These are phyloP conservation scores for Sporothrix globosa DNA, from an alignment of 2,329 filamentous ascomycete genomes.

Conservation along the genomic window DNA sequence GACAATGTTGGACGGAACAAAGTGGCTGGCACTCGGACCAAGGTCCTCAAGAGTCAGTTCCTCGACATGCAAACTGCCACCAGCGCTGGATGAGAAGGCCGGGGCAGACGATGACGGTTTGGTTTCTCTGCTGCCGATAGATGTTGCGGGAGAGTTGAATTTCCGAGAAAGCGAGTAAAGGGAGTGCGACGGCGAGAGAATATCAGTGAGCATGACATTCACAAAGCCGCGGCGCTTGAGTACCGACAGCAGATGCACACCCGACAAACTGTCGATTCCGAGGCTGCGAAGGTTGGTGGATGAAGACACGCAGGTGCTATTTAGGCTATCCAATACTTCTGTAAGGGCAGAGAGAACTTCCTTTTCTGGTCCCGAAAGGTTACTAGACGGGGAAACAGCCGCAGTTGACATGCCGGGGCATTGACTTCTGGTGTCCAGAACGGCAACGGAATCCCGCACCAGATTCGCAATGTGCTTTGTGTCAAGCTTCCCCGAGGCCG, in stretches of 20 bases:
- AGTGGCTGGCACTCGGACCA: slow-evolving; percentile 27
- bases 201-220: slow-evolving; percentile 30
- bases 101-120: neutral
- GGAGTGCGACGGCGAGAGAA: slow-evolving; percentile 15
- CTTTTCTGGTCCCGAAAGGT: neutral
- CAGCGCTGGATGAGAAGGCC: neutral
- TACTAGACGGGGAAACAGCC: neutral
- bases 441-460: slow-evolving; percentile 2
- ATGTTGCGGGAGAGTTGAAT: neutral
- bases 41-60: slow-evolving; percentile 25
- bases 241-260: slow-evolving; percentile 35
- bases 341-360: neutral
- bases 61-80: too few relatives aligned
- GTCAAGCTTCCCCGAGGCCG: slow-evolving; percentile 31
- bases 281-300: slow-evolving; percentile 28
- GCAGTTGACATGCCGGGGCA: neutral
- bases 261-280: slow-evolving; percentile 38
- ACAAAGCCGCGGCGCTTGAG: slow-evolving; percentile 34
- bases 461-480: slow-evolving; percentile 30
- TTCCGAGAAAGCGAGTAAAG: neutral
- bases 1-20: slow-evolving; percentile 4
- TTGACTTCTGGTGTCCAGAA: neutral
- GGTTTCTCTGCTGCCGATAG: neutral
- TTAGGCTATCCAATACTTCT: slow-evolving; percentile 11
- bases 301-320: neutral